These are phyloP conservation scores for Moesziomyces parantarcticus DNA, from an alignment of 1,284 basidiomycete species.

Conservation along the genomic window DNA sequence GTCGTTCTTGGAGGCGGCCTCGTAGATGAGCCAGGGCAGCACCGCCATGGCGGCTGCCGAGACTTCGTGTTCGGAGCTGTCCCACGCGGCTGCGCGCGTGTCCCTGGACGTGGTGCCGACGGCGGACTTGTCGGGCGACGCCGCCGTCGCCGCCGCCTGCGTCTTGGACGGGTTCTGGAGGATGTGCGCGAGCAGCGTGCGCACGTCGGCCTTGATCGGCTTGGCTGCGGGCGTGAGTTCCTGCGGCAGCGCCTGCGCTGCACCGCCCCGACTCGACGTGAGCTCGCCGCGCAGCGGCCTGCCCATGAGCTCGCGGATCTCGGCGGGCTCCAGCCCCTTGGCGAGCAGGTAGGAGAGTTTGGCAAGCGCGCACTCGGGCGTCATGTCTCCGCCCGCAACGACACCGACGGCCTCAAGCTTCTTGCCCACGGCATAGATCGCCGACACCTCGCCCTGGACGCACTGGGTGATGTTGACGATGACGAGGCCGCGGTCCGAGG, in stretches of 20 bases:
- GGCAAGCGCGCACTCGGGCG: conserved; percentile 89
- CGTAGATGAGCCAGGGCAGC: conserved; percentile 49
- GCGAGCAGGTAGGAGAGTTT: conserved; percentile 89
- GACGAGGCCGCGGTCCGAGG: conserved; percentile 82
- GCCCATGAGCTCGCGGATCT: conserved; percentile 81
- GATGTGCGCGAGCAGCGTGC: conserved; percentile 43
- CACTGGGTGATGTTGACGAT: conserved; percentile 93
- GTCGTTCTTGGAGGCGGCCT: conserved; percentile 40
- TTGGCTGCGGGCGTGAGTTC: conserved; percentile 30
- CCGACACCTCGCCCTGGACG: conserved; percentile 71
- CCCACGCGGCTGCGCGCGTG: conserved; percentile 23
- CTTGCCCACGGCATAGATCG: conserved; percentile 80
- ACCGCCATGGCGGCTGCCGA: conserved; percentile 25
- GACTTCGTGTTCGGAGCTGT: conserved; percentile 30
- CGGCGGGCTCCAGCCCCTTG: conserved; percentile 78
- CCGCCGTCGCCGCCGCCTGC: conserved; percentile 2
- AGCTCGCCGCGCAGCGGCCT: conserved; percentile 87
- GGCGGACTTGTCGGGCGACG: background rate
- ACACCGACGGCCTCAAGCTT: conserved; percentile 72
- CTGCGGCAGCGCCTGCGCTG: conserved; percentile 9
- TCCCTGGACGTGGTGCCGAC: background rate
- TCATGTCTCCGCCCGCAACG: conserved; percentile 77
- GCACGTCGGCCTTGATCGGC: conserved; percentile 37
- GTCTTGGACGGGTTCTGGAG: conserved; percentile 36
- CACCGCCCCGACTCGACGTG: conserved; percentile 69